These are phyloP conservation scores for Choiromyces venosus DNA, from an alignment of 495 filamentous ascomycete genomes.

Conservation along the genomic window DNA sequence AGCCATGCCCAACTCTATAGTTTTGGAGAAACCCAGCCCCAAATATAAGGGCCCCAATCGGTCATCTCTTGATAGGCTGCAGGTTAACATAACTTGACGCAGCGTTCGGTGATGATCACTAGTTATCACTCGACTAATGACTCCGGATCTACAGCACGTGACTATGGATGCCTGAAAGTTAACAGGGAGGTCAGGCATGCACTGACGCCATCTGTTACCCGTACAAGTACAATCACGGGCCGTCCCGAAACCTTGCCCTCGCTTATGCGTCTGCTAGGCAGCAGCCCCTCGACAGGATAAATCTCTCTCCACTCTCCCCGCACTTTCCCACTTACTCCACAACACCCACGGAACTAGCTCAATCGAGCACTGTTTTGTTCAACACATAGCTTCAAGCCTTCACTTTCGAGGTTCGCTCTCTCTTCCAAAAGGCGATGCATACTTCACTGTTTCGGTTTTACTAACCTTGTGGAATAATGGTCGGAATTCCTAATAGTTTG, in stretches of 20 bases:
- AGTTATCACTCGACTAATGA: too few species aligned
- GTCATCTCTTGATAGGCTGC: too few species aligned
- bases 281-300: not conserved
- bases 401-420: not conserved
- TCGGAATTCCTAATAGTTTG: not conserved
- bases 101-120: too few species aligned
- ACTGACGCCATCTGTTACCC: too few species aligned
- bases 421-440: constrained; percentile 1
- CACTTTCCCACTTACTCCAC: not conserved
- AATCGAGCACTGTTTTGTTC: not conserved
- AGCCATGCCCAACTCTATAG: too few species aligned
- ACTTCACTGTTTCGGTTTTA: not conserved
- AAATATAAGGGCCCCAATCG: too few species aligned
- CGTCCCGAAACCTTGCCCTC: not conserved
- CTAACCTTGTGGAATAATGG: not conserved
- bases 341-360: not conserved
- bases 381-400: not conserved
- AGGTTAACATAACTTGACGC: too few species aligned
- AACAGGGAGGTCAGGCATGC: too few species aligned
- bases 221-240: not conserved
- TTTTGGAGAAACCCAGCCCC: too few species aligned
- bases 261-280: not conserved
- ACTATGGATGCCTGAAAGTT: too few species aligned
- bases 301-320: not conserved
- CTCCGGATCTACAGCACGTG: too few species aligned